These are phyloP conservation scores for Tubosaeta brunneosetosa DNA, from an alignment of 768 basidiomycete genomes.

Conservation along the genomic window DNA sequence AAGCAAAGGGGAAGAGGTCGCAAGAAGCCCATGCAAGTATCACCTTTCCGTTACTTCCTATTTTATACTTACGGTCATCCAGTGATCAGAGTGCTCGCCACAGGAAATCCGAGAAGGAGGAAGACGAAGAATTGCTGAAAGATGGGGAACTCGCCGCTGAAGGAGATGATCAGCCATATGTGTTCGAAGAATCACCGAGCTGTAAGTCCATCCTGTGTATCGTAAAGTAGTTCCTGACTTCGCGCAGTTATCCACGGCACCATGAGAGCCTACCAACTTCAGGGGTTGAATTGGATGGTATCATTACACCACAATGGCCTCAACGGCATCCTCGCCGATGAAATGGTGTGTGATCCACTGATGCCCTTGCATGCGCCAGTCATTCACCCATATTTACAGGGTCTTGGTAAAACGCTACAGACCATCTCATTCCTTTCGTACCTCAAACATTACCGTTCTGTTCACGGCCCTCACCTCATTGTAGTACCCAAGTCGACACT, in stretches of 20 bases:
- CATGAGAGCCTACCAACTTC: constrained; percentile 93
- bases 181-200: constrained; percentile 90
- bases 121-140: constrained; percentile 92
- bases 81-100: constrained; percentile 79
- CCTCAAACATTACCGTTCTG: constrained; percentile 77
- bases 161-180: constrained; percentile 85
- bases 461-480: constrained; percentile 83
- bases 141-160: constrained; percentile 76
- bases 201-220: constrained; percentile 45
- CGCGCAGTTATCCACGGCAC: constrained; percentile 73
- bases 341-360: constrained; percentile 58
- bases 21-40: constrained; percentile 70
- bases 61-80: constrained; percentile 6
- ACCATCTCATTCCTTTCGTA: constrained; percentile 97
- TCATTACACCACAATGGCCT: constrained; percentile 93
- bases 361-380: not conserved
- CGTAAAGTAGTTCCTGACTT: constrained; percentile 1
- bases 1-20: constrained; percentile 81
- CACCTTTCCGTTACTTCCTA: not conserved
- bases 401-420: constrained; percentile 96
- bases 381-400: constrained; percentile 42
- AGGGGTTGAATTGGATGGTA: constrained; percentile 97
- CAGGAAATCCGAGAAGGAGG: constrained; percentile 96
- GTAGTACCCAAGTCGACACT: constrained; percentile 98
- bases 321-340: constrained; percentile 96